Conservation (phyloP, 192 early-diverging fungal species). For the Backusella parvicylindrica region DNA sequence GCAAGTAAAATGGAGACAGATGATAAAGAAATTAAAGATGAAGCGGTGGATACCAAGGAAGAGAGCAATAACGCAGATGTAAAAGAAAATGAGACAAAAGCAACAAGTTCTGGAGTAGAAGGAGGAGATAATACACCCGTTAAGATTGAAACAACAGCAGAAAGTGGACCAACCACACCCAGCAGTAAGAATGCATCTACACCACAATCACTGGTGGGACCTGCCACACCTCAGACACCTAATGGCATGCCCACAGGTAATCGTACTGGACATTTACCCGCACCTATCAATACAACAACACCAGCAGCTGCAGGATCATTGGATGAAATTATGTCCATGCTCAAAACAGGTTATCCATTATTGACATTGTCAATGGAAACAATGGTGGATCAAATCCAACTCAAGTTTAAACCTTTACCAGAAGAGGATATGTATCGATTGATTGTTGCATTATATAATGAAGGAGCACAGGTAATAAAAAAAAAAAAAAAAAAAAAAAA, state of each 20-base stretch:
- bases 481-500: no score
- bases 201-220: background rate
- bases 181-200: background rate
- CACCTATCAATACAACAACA: background rate
- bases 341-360: slow-evolving; percentile 94
- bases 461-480: slow-evolving; percentile 74
- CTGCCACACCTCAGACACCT: background rate
- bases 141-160: background rate
- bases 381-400: slow-evolving; percentile 96
- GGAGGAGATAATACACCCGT: background rate
- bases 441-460: slow-evolving; percentile 86
- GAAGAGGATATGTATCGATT: slow-evolving; percentile 98
- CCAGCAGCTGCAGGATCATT: slow-evolving; percentile 58
- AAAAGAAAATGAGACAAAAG: background rate
- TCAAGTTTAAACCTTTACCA: slow-evolving; percentile 86
- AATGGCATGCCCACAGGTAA: background rate
- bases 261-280: background rate
- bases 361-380: slow-evolving; percentile 97
- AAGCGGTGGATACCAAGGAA: background rate
- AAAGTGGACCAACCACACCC: background rate
- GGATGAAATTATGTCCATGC: slow-evolving; percentile 93
- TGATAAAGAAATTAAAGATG: background rate
- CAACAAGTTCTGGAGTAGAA: background rate
- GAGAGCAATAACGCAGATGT: background rate
- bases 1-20: background rate